A percentile compares a stretch with the other conserved stretches of the same genome.
These are phyloP conservation scores for Grosmannia serpens DNA, from an alignment of 2,329 filamentous ascomycete species.

Conservation along the genomic window DNA sequence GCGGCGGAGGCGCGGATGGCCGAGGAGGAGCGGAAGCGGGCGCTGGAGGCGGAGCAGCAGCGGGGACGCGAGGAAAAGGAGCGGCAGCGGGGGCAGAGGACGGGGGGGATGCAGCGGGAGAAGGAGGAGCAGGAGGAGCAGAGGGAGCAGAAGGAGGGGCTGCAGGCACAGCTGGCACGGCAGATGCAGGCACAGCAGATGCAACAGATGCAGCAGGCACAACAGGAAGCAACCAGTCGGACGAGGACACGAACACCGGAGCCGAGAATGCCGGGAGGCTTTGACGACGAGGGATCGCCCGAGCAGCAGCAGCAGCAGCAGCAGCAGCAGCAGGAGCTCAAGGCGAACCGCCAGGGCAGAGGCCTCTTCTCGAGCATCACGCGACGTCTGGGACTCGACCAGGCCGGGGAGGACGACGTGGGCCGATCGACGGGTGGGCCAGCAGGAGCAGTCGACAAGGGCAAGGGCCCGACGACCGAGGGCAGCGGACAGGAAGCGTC, in stretches of 20 bases:
- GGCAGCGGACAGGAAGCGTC: conserved; percentile 35
- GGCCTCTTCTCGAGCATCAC: conserved; percentile 59
- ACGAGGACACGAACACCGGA: conserved; percentile 13
- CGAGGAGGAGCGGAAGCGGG: conserved; percentile 67
- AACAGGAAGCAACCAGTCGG: no score
- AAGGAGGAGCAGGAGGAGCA: conserved; percentile 13
- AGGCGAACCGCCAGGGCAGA: conserved; percentile 14
- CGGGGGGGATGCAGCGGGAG: background rate
- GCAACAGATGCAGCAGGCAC: background rate
- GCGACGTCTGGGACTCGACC: conserved; percentile 56
- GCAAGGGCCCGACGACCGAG: background rate
- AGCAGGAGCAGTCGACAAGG: background rate
- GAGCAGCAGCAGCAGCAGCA: conserved; percentile 20
- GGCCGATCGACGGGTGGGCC: background rate
- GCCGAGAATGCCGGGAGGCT: conserved; percentile 61
- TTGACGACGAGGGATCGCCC: conserved; percentile 45
- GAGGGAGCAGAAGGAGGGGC: no score
- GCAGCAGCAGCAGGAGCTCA: conserved; percentile 4
- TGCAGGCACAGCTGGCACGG: background rate
- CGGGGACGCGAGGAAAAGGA: conserved; percentile 46
- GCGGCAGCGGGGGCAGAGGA: conserved; percentile 13
- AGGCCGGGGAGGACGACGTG: conserved; percentile 30
- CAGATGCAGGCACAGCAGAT: conserved; percentile 18
- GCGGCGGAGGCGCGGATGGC: conserved; percentile 79
- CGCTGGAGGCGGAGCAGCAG: conserved; percentile 61